A percentile compares a stretch with the other conserved stretches of the same genome.
Evolutionary conservation across 2,329 filamentous ascomycete species (phyloP).

Genomic region (Didymella keratinophila): DNA sequence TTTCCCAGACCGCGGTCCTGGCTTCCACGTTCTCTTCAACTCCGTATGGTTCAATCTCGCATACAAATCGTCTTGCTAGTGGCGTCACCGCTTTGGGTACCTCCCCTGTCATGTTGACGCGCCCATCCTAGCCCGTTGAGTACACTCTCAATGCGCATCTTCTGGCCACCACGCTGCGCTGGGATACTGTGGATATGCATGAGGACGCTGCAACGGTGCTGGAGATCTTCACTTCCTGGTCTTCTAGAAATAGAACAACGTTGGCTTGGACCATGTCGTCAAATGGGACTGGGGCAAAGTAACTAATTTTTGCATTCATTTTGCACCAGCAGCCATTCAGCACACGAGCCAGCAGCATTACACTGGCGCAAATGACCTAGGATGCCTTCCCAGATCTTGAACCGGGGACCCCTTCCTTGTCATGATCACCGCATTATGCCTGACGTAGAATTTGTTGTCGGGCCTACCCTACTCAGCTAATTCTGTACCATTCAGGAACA

Average conservation of each 20-base stretch:
- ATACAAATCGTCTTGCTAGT: conserved; percentile 42
- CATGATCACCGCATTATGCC: conserved; percentile 57
- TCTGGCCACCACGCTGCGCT: conserved; percentile 47
- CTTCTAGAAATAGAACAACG: conserved; percentile 53
- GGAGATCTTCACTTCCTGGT: conserved; percentile 51
- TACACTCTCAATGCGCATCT: conserved; percentile 46
- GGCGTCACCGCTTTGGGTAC: conserved; percentile 46
- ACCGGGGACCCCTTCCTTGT: conserved; percentile 48
- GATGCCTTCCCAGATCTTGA: conserved; percentile 49
- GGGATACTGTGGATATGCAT: conserved; percentile 42
- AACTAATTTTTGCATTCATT: conserved; percentile 48
- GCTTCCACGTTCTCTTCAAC: conserved; percentile 34
- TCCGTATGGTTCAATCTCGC: conserved; percentile 45
- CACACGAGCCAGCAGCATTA: conserved; percentile 50
- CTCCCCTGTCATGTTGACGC: conserved; percentile 39
- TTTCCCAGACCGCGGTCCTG: conserved; percentile 36
- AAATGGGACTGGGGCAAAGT: conserved; percentile 33
- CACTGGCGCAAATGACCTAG: conserved; percentile 46
- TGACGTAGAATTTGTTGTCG: conserved; percentile 53
- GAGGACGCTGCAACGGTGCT: conserved; percentile 50
- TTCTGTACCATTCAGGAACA: conserved; percentile 54
- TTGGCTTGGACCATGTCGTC: conserved; percentile 40
- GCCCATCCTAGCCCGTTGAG: conserved; percentile 44
- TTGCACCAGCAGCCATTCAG: conserved; percentile 53
- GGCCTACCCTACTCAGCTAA: conserved; percentile 53